A percentile compares a stretch with the other conserved stretches of the same genome.
phyloP scores from a whole-genome alignment of 1,284 basidiomycete species.

The Filobasidium uniguttulatum region DNA sequence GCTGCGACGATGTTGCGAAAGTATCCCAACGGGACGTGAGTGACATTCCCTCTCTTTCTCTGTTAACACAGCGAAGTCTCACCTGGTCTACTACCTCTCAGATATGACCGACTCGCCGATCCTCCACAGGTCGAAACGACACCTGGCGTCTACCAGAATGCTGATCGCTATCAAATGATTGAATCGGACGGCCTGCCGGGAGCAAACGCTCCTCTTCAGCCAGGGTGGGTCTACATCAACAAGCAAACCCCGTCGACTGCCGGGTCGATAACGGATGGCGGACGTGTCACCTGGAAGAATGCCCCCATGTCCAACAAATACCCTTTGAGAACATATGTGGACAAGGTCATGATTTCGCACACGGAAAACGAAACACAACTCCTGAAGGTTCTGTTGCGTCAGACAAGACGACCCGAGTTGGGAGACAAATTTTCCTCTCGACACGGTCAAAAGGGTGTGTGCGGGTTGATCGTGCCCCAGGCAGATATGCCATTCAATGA shows the following conservation, averaged over 20 bases:
- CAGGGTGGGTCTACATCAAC: conserved; percentile 89
- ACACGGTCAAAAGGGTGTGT: conserved; percentile 98
- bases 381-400: conserved; percentile 95
- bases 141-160: conserved; percentile 33
- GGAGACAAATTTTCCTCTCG: conserved; percentile 98
- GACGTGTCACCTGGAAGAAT: conserved; percentile 51
- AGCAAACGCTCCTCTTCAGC: conserved; percentile 84
- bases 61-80: background rate
- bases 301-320: conserved; percentile 83
- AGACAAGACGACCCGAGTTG: conserved; percentile 88
- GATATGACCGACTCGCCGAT: conserved; percentile 86
- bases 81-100: conserved; percentile 27
- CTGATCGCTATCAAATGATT: conserved; percentile 80
- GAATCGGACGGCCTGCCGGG: conserved; percentile 86
- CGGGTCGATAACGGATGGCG: conserved; percentile 39
- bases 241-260: conserved; percentile 91
- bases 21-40: conserved; percentile 92
- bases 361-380: conserved; percentile 88
- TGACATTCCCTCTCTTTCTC: conserved; percentile 24
- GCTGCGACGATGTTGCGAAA: conserved; percentile 85
- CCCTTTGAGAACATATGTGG: conserved; percentile 82
- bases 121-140: conserved; percentile 67
- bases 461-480: conserved; percentile 94
- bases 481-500: conserved; percentile 99
- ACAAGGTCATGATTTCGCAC: conserved; percentile 95